Evolutionary conservation across 352 stramenopile genomes (phyloP), one percentile per base, ranked within the genome.

Genomic region (Aphanomyces euteiches): DNA sequence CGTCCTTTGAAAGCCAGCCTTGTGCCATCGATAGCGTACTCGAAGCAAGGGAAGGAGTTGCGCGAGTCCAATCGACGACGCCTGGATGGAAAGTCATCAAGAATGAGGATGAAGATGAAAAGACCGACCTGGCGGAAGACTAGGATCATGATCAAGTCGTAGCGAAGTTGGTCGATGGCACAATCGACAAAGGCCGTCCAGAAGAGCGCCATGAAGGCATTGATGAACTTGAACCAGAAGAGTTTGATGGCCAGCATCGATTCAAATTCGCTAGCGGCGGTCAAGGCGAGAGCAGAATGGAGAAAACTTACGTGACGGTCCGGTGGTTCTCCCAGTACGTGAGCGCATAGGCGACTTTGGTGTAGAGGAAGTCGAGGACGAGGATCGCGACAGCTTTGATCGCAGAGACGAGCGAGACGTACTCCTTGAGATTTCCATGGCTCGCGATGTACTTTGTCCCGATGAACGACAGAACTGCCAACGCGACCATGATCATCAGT

Each of bases 141-240:
- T 75, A 92, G 87, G 66, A 90, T 83, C 43, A 88, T 83, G 38
- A 90, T 56, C 15, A 92, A 78, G 69, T 92, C 83, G 13, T 87
- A 82, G 8, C 83, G 78, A 28, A 92, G 72, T 5, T 73, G 75
- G 37, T 69, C 53, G 17, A 81, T 74, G 54, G 89, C 75, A 0
- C 74, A 78, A 17, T 89, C 82, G 2, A 90, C 78, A 67, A 92
- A 92, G 2, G 84, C 84, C 64, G 90, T 79, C 81, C 81, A 90
- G 50, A 90, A 90, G 38, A 92, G 82, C 56, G 84, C 90, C 56
- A 92, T 79, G 74, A 92, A 92, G 0, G 84, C 84, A 54, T 92
- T 92, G 38, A 92, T 67, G 61, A 90, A 92, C 65, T 92, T 92
- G 77, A 92, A 92, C 74, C 75, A 89, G 50, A 90, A 92, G 15